phyloP scores from a whole-genome alignment of 2,329 filamentous ascomycete species.

The Ophiostoma fasciatum region DNA sequence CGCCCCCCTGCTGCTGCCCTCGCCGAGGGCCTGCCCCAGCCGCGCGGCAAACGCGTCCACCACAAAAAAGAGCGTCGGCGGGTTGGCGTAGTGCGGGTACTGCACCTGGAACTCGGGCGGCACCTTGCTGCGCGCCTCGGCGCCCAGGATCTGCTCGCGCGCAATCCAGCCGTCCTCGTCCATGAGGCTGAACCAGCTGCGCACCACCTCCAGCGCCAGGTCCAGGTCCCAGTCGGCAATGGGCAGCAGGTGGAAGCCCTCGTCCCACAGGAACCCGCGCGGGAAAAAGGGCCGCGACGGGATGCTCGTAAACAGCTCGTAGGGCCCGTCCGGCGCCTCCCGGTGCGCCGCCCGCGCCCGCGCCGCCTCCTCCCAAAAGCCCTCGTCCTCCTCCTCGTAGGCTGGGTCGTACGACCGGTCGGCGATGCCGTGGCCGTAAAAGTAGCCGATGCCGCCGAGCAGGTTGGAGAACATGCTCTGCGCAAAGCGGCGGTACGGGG shows the following conservation, averaged over 20 bases:
- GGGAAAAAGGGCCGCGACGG: conserved; percentile 94
- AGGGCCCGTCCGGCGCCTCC: conserved; percentile 63
- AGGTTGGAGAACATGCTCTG: conserved; percentile 90
- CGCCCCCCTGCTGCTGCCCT: conserved; percentile 33
- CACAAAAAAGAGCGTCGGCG: conserved; percentile 84
- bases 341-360: conserved; percentile 56
- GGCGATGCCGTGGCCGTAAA: conserved; percentile 75
- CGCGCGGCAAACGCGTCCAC: conserved; percentile 74
- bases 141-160: conserved; percentile 84
- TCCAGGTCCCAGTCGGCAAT: conserved; percentile 92
- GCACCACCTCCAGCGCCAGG: conserved; percentile 71
- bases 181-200: conserved; percentile 92
- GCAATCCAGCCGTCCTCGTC: conserved; percentile 97
- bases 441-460: conserved; percentile 88
- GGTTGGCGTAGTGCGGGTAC: conserved; percentile 95
- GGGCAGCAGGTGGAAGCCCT: conserved; percentile 87
- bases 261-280: conserved; percentile 92
- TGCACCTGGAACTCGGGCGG: conserved; percentile 86
- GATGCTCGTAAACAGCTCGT: conserved; percentile 79
- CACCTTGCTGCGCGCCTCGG: conserved; percentile 88
- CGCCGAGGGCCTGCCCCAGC: conserved; percentile 35
- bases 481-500: conserved; percentile 62
- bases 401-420: conserved; percentile 85
- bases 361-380: conserved; percentile 86
- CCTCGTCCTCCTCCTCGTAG: conserved; percentile 89